Evolutionary conservation across 352 stramenopile species (phyloP).

Genomic region (Globisporangium sylvaticum): DNA sequence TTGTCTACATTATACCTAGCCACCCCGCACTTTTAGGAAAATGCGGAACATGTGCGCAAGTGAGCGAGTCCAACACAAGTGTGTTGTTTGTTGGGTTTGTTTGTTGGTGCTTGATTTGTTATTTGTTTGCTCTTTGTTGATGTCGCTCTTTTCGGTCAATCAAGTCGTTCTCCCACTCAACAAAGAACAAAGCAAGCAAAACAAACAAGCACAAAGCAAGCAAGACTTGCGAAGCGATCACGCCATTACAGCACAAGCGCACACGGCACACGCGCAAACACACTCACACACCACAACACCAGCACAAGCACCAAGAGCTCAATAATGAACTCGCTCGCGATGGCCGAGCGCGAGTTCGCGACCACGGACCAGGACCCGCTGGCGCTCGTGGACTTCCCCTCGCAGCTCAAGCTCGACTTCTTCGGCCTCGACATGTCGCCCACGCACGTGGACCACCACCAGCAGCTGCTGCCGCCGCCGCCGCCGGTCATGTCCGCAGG

Average conservation of each 20-base stretch:
- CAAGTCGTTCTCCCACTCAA: neutral
- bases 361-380: constrained; percentile 15
- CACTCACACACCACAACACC: neutral
- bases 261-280: neutral
- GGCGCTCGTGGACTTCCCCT: constrained; percentile 14
- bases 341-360: constrained; percentile 11
- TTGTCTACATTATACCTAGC: too few relatives aligned
- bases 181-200: neutral
- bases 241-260: neutral
- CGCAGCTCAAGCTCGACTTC: constrained; percentile 21
- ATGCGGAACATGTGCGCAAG: too few relatives aligned
- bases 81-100: neutral
- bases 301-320: neutral
- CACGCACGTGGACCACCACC: constrained; percentile 12
- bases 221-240: neutral
- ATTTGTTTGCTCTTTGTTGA: neutral
- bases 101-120: neutral
- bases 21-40: too few relatives aligned
- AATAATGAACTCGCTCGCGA: constrained; percentile 9
- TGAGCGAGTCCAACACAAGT: too few relatives aligned
- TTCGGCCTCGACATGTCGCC: constrained; percentile 18
- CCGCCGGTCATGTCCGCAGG: too few relatives aligned
- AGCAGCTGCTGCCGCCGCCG: neutral
- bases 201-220: neutral
- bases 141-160: neutral